These are phyloP conservation scores for Lasiodiplodia citricola DNA, from an alignment of 2,329 filamentous ascomycete species.

Conservation along the genomic window DNA sequence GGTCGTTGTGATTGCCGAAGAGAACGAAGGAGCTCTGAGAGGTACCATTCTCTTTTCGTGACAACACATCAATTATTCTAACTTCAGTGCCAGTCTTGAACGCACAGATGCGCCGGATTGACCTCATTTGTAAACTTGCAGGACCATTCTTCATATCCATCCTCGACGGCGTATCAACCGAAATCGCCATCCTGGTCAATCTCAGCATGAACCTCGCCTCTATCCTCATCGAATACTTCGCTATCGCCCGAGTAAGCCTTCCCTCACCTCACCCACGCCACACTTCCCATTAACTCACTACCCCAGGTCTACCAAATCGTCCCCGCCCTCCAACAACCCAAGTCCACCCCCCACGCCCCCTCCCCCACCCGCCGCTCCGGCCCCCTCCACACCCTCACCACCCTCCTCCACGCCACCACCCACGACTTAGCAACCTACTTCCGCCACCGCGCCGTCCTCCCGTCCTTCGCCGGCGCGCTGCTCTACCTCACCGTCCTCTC, in stretches of 20 bases:
- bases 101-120: conserved; percentile 64
- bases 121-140: conserved; percentile 63
- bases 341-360: not conserved
- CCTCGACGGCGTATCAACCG: conserved; percentile 55
- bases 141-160: conserved; percentile 60
- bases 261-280: not conserved
- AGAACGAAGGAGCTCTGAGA: conserved; percentile 32
- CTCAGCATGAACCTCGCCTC: conserved; percentile 57
- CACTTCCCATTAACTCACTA: not conserved
- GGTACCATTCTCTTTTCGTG: conserved; percentile 32
- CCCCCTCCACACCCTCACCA: no score
- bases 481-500: conserved; percentile 65
- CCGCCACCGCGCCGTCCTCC: conserved; percentile 61
- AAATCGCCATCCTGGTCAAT: conserved; percentile 55
- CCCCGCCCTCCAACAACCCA: not conserved
- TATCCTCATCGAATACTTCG: conserved; percentile 58
- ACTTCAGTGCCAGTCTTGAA: conserved; percentile 47
- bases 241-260: conserved; percentile 52
- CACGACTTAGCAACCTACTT: not conserved
- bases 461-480: conserved; percentile 49
- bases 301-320: conserved; percentile 52
- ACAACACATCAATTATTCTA: not conserved
- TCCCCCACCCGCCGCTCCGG: not conserved
- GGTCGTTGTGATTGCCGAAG: conserved; percentile 59
- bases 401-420: not conserved